Base-by-base conservation (phyloP, 73 alveolate species). In the Stentor coeruleus region DNA sequence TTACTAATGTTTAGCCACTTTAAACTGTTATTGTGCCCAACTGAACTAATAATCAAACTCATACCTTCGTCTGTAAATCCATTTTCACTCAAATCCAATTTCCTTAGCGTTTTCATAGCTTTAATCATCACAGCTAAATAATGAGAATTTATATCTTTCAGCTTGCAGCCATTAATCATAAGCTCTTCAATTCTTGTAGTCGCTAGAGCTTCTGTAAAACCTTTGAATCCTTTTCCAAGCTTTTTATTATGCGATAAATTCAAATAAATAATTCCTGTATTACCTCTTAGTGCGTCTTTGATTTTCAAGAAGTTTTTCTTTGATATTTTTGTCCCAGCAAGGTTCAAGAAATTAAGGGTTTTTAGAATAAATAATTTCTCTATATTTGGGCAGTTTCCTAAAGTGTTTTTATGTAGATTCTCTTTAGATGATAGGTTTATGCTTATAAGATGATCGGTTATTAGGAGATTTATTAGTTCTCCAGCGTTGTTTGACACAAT, bases 371-470 rank as follows among this genome's bases (percentile, higher is more conserved):
- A 15, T 77, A 30, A 14, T 40, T 84, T 55, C 76, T 81, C 20
- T 57, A 39, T 4, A 81, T 76, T 57, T 77, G 82, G 57, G 82
- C 66, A 3, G 87, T 83, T 84, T 79, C 87, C 84, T 3, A 84
- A 35, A 31, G 74, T 84, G 38, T 84, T 84, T 11, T 87, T 75
- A 79, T 84, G 74, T 42, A 84, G 81, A 2, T 87, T 87, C 37
- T 84, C 90, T 20, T 84, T 58, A 81, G 85, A 41, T 42, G 90
- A 75, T 59, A 84, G 36, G 28, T 84, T 82, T 0, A 84, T 20
- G 31, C 85, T 58, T 1, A 41, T 33, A 2, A 84, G 14, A 39
- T 73, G 87, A n/a, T 75, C 35, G 31, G 59, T 35, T 3, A 39
- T 36, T 73, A 84, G 15, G 20, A 37, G 58, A 58, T 81, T 79